phyloP scores from a whole-genome alignment of 2,329 filamentous ascomycete species.

The Aspergillus alliaceus region DNA sequence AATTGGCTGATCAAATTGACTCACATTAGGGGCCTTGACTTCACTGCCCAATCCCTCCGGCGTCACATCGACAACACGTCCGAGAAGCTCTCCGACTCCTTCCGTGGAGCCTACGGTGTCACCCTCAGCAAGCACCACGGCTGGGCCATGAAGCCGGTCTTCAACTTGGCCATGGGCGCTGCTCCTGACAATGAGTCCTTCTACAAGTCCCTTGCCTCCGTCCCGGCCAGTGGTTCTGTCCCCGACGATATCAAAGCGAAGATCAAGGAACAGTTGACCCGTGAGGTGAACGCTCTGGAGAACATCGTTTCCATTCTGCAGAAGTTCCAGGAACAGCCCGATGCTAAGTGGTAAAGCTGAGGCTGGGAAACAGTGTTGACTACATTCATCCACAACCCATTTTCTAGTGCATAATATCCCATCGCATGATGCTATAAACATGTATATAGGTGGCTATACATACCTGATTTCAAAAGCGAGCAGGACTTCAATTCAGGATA shows the following conservation, averaged over 20 bases:
- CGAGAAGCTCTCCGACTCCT: conserved; percentile 81
- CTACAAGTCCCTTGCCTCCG: conserved; percentile 51
- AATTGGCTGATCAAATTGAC: conserved; percentile 4
- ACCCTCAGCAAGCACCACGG: conserved; percentile 92
- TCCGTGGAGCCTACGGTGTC: conserved; percentile 77
- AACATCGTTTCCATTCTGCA: not conserved
- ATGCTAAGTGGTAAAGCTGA: not conserved
- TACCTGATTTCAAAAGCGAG: not conserved
- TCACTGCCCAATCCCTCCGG: conserved; percentile 81
- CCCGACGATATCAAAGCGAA: not conserved
- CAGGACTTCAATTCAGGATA: conserved; percentile 1
- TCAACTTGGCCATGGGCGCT: conserved; percentile 88
- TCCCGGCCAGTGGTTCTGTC: not conserved
- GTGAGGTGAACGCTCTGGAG: not conserved
- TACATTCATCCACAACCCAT: not conserved
- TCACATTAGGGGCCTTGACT: conserved; percentile 75
- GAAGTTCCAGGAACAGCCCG: not conserved
- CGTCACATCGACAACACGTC: conserved; percentile 67
- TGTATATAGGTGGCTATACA: conserved; percentile 1
- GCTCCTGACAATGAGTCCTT: conserved; percentile 94
- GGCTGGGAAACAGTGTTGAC: not conserved
- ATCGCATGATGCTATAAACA: not conserved
- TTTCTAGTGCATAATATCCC: conserved; percentile 6
- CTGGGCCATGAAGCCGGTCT: conserved; percentile 80
- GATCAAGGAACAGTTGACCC: not conserved